Evolutionary conservation across 768 basidiomycete genomes (phyloP), one percentile per base, ranked within the genome.

Genomic region (Erythrobasidium yunnanense): DNA sequence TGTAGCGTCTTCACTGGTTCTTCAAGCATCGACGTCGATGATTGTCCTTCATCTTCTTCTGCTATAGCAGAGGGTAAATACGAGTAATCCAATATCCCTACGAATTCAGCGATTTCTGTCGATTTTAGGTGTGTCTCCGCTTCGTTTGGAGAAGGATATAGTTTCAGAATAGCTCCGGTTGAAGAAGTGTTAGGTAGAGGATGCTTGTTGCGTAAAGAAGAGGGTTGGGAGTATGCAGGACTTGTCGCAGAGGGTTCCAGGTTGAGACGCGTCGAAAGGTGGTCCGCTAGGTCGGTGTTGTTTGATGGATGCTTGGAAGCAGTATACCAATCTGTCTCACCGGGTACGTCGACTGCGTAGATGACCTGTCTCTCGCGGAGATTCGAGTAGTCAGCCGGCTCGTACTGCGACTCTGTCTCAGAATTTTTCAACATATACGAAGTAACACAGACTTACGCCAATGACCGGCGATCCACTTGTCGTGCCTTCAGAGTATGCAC

Each of bases 331-430:
- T 20, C 62, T 23, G 70, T 67, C 63, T 73, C 71, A 5, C 72
- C 74, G 2, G 72, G 73, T 11, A 73, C 70, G n/a, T 56, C 66
- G 11, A 72, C 70, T 15, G 73, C 67, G 42, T 70, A 73, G 29
- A 72, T 63, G 11, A 71, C 62, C 33, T 70, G 66, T 7, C 74
- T 20, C 53, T 75, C 74, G 32, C 65, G 68, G 38, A 75, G 34
- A 56, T 70, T 69, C 13, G 68, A 66, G 53, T 75, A 75, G 42
- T 73, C 73, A n/a, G 71, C 71, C 18, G 34, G 33, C 15, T 55
- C 71, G 4, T 47, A 22, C n/a, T 66, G 54, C 25, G 20, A 25
- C 23, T 23, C 33, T 5, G 34, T 15, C 13, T 30, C 13, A 57
- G 38, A 7, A 15, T 15, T n/a, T 11, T n/a, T 42, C 38, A 42